Evolutionary conservation across 495 filamentous ascomycete genomes (phyloP).

Genomic region (Echria macrotheca): DNA sequence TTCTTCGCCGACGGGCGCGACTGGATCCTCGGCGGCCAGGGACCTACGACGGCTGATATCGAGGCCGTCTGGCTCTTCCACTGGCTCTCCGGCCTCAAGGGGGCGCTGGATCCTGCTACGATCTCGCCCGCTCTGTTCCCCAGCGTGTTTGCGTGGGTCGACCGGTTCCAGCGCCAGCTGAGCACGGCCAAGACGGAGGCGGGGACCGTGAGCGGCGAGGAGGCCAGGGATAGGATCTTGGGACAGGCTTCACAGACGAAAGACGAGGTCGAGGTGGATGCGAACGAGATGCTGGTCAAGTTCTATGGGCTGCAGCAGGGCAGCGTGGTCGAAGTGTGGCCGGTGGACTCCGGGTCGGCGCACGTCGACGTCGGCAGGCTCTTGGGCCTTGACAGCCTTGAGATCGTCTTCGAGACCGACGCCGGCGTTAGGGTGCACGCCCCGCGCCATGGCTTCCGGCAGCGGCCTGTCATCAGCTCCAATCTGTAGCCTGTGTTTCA

Average conservation of each 20-base stretch:
- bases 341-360: constrained; percentile 49
- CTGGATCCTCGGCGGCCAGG: constrained; percentile 47
- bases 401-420: constrained; percentile 48
- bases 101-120: constrained; percentile 37
- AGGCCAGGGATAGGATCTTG: constrained; percentile 43
- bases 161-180: constrained; percentile 41
- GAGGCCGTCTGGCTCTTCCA: constrained; percentile 56
- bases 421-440: constrained; percentile 48
- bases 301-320: constrained; percentile 40
- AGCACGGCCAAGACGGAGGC: constrained; percentile 24
- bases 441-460: constrained; percentile 51
- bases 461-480: no score
- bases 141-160: constrained; percentile 50
- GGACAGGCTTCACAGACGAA: constrained; percentile 27
- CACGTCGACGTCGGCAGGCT: constrained; percentile 50
- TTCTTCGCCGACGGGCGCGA: constrained; percentile 51
- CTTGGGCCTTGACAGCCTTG: constrained; percentile 39
- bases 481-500: no score
- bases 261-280: constrained; percentile 29
- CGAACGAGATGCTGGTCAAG: constrained; percentile 34
- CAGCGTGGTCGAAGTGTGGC: constrained; percentile 46
- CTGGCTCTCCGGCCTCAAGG: constrained; percentile 49
- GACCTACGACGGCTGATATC: constrained; percentile 52
- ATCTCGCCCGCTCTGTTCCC: constrained; percentile 44
- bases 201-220: constrained; percentile 38